These are phyloP conservation scores for Ganoderma leucocontextum DNA, from an alignment of 1,284 basidiomycete species.

Conservation along the genomic window DNA sequence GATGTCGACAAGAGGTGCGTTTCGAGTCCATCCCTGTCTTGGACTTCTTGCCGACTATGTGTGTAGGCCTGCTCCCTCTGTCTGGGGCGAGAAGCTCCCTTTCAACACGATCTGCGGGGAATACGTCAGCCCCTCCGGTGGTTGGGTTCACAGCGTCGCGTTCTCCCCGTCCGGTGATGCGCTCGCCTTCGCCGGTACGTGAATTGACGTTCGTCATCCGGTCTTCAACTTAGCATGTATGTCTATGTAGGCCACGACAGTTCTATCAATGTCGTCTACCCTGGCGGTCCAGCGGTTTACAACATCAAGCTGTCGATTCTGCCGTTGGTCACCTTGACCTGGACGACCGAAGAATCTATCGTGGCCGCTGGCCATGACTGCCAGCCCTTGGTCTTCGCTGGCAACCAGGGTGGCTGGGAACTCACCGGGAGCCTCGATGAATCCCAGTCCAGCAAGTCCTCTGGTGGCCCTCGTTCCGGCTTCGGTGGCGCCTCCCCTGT, in stretches of 20 bases:
- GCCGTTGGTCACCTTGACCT: conserved; percentile 85
- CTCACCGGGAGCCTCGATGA: conserved; percentile 88
- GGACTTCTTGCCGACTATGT: conserved; percentile 10
- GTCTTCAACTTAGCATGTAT: neutral
- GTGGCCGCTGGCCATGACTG: conserved; percentile 98
- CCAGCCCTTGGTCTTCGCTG: conserved; percentile 90
- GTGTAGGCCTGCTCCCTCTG: conserved; percentile 82
- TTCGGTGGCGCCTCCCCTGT: conserved; percentile 57
- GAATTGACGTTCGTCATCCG: neutral
- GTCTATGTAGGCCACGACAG: conserved; percentile 83
- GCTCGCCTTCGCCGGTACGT: conserved; percentile 91
- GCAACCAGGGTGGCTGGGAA: conserved; percentile 77
- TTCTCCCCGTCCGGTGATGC: conserved; percentile 96
- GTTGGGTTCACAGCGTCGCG: conserved; percentile 96
- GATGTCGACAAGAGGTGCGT: conserved; percentile 92
- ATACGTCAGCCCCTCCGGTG: conserved; percentile 87
- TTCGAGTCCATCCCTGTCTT: neutral
- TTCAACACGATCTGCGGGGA: conserved; percentile 99
- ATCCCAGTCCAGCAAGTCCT: conserved; percentile 59
- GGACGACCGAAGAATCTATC: conserved; percentile 83
- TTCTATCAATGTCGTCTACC: conserved; percentile 89
- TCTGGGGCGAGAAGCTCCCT: conserved; percentile 98
- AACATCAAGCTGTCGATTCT: conserved; percentile 80
- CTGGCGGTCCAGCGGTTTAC: conserved; percentile 73
- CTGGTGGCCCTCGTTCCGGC: conserved; percentile 46